Conservation (phyloP, 495 filamentous ascomycete genomes). For the Hyaloscypha variabilis region DNA sequence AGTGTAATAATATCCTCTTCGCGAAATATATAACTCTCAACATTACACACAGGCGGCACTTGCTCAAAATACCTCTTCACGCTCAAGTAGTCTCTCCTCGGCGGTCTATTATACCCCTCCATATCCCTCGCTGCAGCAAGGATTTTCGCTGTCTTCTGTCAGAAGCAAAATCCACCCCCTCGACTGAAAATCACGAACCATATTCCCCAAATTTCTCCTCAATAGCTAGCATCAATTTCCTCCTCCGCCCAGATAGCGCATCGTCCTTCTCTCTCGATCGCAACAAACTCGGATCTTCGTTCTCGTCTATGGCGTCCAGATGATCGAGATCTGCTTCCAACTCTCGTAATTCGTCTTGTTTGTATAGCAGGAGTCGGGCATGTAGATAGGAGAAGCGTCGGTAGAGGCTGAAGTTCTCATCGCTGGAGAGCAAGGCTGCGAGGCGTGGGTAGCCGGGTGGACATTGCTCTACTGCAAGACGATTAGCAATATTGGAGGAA, state of each 20-base stretch:
- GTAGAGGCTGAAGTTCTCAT: constrained; percentile 39
- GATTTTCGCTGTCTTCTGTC: constrained; percentile 12
- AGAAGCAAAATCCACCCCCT: neutral
- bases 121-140: constrained; percentile 6
- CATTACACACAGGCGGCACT: constrained; percentile 24
- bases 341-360: constrained; percentile 39
- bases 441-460: constrained; percentile 41
- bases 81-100: constrained; percentile 31
- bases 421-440: constrained; percentile 38
- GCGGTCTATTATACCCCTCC: constrained; percentile 18
- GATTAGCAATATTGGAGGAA: no score
- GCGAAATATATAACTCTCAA: constrained; percentile 31
- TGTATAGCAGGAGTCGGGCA: constrained; percentile 39
- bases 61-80: constrained; percentile 35
- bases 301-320: constrained; percentile 31
- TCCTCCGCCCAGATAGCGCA: neutral
- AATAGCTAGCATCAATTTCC: constrained; percentile 17
- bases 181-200: constrained; percentile 7
- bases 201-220: constrained; percentile 22
- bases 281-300: constrained; percentile 12
- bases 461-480: constrained; percentile 40
- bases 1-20: constrained; percentile 42
- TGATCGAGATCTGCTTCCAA: constrained; percentile 37
- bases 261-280: constrained; percentile 17
- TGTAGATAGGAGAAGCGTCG: constrained; percentile 41